phyloP scores from a whole-genome alignment of 139 green algal species.

The Diplosphaera chodatii region DNA sequence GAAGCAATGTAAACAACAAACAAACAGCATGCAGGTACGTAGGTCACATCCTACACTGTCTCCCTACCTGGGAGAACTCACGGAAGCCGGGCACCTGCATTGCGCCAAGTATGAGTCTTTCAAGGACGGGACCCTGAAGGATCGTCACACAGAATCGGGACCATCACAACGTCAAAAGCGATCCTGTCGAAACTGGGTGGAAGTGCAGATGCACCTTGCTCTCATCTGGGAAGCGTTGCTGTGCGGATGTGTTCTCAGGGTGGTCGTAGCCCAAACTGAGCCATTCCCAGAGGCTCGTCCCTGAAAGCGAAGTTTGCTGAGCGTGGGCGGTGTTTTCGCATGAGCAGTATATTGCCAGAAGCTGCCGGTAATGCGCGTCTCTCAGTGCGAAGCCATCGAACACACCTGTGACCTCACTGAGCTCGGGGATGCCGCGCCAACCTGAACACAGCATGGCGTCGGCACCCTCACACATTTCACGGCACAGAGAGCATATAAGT shows the following conservation, averaged over 20 bases:
- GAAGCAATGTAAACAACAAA: too few relatives aligned
- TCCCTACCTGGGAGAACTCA: neutral
- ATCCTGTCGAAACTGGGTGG: too few relatives aligned
- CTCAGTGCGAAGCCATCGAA: neutral
- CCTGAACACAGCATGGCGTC: neutral
- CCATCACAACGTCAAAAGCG: too few relatives aligned
- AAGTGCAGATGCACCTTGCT: neutral
- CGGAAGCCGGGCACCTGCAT: neutral
- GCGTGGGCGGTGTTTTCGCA: neutral
- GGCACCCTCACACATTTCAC: too few relatives aligned
- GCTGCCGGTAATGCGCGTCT: too few relatives aligned
- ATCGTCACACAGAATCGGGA: too few relatives aligned
- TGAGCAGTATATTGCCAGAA: too few relatives aligned
- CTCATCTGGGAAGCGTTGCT: neutral
- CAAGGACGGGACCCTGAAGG: too few relatives aligned
- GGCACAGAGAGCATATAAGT: too few relatives aligned
- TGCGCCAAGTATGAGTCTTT: too few relatives aligned
- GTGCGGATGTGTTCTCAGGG: neutral
- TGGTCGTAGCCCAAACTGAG: slow-evolving; percentile 11
- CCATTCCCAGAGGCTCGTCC: slow-evolving; percentile 31
- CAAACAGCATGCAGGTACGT: too few relatives aligned
- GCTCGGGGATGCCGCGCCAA: slow-evolving; percentile 13
- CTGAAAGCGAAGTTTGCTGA: slow-evolving; percentile 3
- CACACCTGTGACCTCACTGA: slow-evolving; percentile 24
- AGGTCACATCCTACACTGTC: too few relatives aligned